These are phyloP conservation scores for Cyclotella distinguenda DNA, from an alignment of 108 stramenopile genomes.

Conservation along the genomic window DNA sequence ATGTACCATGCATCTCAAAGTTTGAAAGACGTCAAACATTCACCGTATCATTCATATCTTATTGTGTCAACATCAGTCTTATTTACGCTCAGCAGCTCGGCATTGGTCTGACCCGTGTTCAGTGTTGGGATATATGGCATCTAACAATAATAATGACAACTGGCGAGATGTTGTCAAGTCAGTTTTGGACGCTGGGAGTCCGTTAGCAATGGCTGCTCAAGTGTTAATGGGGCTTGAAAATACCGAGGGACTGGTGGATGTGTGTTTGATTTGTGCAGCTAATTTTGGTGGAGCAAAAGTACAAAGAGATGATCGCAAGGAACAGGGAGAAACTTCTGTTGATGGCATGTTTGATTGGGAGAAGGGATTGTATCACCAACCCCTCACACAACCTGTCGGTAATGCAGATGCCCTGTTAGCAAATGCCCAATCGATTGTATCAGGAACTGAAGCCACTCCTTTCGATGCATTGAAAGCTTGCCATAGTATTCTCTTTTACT, in stretches of 20 bases:
- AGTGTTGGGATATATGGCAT: constrained; percentile 63
- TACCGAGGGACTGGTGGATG: constrained; percentile 68
- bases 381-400: constrained; percentile 4
- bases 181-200: constrained; percentile 66
- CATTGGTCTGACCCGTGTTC: constrained; percentile 74
- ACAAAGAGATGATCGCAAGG: constrained; percentile 30
- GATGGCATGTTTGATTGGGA: constrained; percentile 66
- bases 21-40: neutral
- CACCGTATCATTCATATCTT: neutral
- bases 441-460: constrained; percentile 59
- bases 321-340: constrained; percentile 27
- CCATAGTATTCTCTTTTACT: constrained; percentile 70
- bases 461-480: constrained; percentile 75
- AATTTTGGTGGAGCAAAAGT: constrained; percentile 66
- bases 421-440: constrained; percentile 38
- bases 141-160: constrained; percentile 21
- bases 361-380: constrained; percentile 70
- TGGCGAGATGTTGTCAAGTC: constrained; percentile 53
- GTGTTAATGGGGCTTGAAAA: constrained; percentile 65
- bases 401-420: constrained; percentile 15
- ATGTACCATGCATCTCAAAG: neutral
- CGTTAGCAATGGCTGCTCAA: constrained; percentile 72
- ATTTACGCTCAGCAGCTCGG: constrained; percentile 66
- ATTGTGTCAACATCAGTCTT: neutral
- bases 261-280: constrained; percentile 73